Evolutionary conservation across 768 basidiomycete genomes (phyloP).

Genomic region (Naganishia antarctica): DNA sequence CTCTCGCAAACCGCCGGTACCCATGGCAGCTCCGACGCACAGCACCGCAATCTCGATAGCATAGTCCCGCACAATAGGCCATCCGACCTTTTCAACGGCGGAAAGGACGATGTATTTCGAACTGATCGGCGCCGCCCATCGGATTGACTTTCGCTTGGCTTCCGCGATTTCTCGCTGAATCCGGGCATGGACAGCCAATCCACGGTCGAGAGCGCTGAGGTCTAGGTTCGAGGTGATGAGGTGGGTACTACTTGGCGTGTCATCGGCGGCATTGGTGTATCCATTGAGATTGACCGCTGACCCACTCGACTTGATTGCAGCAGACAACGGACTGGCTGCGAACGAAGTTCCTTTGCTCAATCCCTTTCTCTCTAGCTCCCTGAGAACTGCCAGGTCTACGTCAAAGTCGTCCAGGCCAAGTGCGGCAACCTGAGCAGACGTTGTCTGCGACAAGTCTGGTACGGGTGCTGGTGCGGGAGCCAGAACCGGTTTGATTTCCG

Average conservation of each 20-base stretch:
- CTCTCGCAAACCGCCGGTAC: conserved; percentile 82
- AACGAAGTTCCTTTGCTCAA: conserved; percentile 2
- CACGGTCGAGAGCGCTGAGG: conserved; percentile 43
- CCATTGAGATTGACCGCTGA: conserved; percentile 28
- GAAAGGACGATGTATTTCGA: conserved; percentile 79
- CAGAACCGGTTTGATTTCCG: conserved; percentile 52
- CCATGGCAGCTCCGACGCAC: conserved; percentile 75
- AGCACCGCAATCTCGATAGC: conserved; percentile 86
- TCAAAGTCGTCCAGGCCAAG: conserved; percentile 12
- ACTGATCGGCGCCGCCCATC: conserved; percentile 55
- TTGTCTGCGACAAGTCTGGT: conserved; percentile 25
- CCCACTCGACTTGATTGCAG: conserved; percentile 1
- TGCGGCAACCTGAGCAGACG: conserved; percentile 15
- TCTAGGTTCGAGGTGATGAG: conserved; percentile 34
- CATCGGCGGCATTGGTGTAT: conserved; percentile 18
- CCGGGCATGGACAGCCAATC: conserved; percentile 44
- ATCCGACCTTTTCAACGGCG: conserved; percentile 71
- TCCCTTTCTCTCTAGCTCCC: conserved; percentile 26
- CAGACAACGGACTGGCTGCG: background rate
- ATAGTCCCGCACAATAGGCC: conserved; percentile 84
- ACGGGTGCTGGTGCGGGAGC: conserved; percentile 33
- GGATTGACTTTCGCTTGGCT: conserved; percentile 39
- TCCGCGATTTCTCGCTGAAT: conserved; percentile 45
- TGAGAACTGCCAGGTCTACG: conserved; percentile 11
- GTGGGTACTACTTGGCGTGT: background rate